Evolutionary conservation across 1,284 basidiomycete species (phyloP).

Genomic region (Phellopilus nigrolimitatus): DNA sequence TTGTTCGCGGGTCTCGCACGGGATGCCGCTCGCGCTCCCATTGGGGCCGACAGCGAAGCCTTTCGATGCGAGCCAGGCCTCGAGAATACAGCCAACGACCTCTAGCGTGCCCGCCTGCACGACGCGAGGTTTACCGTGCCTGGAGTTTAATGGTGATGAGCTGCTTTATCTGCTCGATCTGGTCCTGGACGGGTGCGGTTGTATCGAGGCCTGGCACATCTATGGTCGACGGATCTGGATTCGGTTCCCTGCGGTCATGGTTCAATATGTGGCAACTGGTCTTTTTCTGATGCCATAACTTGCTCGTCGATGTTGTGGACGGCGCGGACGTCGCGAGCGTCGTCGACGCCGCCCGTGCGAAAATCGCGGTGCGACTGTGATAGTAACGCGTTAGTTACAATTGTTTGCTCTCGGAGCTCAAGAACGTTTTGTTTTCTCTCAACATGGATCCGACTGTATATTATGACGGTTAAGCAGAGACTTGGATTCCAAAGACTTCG

Average conservation of each 20-base stretch:
- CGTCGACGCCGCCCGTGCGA: not conserved
- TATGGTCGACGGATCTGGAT: constrained; percentile 56
- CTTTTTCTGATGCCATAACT: constrained; percentile 6
- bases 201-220: constrained; percentile 73
- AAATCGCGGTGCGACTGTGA: not conserved
- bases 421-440: too few relatives aligned
- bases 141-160: constrained; percentile 78
- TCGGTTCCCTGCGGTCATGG: constrained; percentile 60
- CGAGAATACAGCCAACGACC: constrained; percentile 90
- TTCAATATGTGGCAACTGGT: constrained; percentile 17
- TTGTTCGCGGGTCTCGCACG: constrained; percentile 69
- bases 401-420: too few relatives aligned
- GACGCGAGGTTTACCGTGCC: constrained; percentile 60
- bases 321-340: not conserved
- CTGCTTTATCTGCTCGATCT: constrained; percentile 95
- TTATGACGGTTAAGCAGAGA: not conserved
- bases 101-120: constrained; percentile 96
- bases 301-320: too few relatives aligned
- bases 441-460: not conserved
- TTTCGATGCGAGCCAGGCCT: constrained; percentile 85
- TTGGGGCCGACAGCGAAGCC: constrained; percentile 75
- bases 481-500: not conserved
- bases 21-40: constrained; percentile 55
- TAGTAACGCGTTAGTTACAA: not conserved
- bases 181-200: constrained; percentile 68